Base-by-base conservation (phyloP, 2,329 filamentous ascomycete genomes). In the Paecilomyces variotii region DNA sequence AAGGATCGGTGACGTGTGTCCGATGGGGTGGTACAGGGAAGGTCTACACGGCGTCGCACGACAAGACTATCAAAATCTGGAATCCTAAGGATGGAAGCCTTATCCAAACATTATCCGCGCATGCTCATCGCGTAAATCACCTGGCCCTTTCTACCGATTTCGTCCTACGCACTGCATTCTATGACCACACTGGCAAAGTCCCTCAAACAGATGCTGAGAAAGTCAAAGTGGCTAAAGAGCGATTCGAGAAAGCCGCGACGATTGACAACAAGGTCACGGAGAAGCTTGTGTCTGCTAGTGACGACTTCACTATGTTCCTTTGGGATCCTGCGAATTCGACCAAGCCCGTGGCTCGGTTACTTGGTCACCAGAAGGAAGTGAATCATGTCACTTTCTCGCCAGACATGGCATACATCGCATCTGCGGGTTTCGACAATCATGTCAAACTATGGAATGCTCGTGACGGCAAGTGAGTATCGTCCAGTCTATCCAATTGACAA, bases 361-460 rank as follows among this genome's bases (percentile, higher is more conserved):
- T 91, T n/a, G 94, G 94, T 1, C 94, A 99, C 69, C 91, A 97
- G 72, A 97, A 97, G 76, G 90, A 93, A 70, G 92, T 97, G 65
- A 97, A 97, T 73, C 90, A 97, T 71, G 92, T 97, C 54, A 89
- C 87, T 0, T 97, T 97, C 75, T 96, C 91, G 0, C 91, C 93
- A 0, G 92, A 97, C 69, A 93, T 91, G 34, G 81, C 84, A 7
- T 82, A 93, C 59, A 91, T 99, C 66, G 94, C 94, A 7, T 95
- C 89, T 39, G 87, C 90, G 7, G 87, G 88, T 3, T 99, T 93
- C 78, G 94, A 99, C 73, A 99, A 97, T 72, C 90, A 93, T 68
- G 91, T 93, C 66, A 96, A 96, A 76, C 77, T 97, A 27, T 97
- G 92, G 92, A 90, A 87, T 64, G 89, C 88, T 2, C 82, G 84